Base-by-base conservation (phyloP, 768 basidiomycete genomes). In the Pleurotus cornucopiae region DNA sequence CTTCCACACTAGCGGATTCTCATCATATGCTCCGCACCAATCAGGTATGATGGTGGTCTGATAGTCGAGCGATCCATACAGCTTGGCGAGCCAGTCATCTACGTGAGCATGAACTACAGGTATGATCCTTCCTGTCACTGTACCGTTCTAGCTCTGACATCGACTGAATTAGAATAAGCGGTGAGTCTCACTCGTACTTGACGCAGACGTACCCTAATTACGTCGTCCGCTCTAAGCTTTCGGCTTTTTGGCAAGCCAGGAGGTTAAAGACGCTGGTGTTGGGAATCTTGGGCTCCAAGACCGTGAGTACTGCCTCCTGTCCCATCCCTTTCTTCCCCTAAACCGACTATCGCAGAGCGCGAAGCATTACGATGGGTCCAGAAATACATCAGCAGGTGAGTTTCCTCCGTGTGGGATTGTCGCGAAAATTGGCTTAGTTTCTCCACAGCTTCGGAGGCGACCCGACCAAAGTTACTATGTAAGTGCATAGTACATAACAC, bases 251-350 rank as follows among this genome's bases (percentile, higher is more conserved):
- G 73, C 76, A 0, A 70, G 80, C 44, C 70, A 75, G 58, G 81
- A 84, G 67, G 75, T 83, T 0, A 77, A 75, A 47, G 72, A 67
- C 3, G 82, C 76, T 1, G 77, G 77, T 1, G 71, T 81, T 6
- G 82, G 79, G 0, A 89, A 88, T 62, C 70, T 86, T n/a, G 88
- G 87, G 13, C 68, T 89, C 14, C 79, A 78, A 55, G 86, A 89
- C 68, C 83, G 82, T 82, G 61, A 66, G 80, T 69, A 6, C 2
- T 44, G 20, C 20, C 25, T 14, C 20, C 20, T 20, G 20, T 20
- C 20, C 20, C 20, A 20, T 20, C 5, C 1, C 16, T 7, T 37
- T 9, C 26, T 4, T 34, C 9, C 9, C 13, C 38, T 26, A 26
- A 26, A 26, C 25, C 25, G 6, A 7, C 3, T 41, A 88, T 68